Evolutionary conservation across 2,329 filamentous ascomycete genomes (phyloP).

Genomic region (Pseudohalonectria lignicola): DNA sequence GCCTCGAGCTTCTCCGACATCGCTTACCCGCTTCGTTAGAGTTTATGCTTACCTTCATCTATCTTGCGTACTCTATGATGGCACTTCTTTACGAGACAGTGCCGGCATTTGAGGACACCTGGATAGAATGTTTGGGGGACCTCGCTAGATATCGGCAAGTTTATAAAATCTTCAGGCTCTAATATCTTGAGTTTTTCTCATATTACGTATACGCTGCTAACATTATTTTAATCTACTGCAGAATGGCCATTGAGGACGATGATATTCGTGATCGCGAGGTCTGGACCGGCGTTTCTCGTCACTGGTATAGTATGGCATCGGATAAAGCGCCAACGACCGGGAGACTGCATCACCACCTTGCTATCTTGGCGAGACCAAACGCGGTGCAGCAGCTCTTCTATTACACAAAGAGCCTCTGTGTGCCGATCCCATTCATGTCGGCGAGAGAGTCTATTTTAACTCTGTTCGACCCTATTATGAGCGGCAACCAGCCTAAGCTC

Average conservation of each 20-base stretch:
- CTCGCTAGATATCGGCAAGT: conserved; percentile 55
- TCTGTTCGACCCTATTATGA: conserved; percentile 49
- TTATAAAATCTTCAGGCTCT: too few relatives aligned
- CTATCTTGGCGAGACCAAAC: conserved; percentile 63
- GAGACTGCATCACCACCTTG: conserved; percentile 78
- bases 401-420: conserved; percentile 61
- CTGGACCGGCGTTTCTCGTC: conserved; percentile 69
- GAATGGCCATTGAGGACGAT: conserved; percentile 82
- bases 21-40: conserved; percentile 68
- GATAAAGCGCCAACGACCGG: conserved; percentile 67
- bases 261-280: conserved; percentile 64
- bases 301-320: conserved; percentile 78
- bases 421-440: conserved; percentile 54
- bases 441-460: conserved; percentile 61
- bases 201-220: background rate
- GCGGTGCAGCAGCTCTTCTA: conserved; percentile 61
- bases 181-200: background rate
- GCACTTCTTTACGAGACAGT: conserved; percentile 79
- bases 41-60: conserved; percentile 87
- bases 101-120: conserved; percentile 71
- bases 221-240: background rate
- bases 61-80: conserved; percentile 84
- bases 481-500: conserved; percentile 11
- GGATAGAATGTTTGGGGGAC: conserved; percentile 89
- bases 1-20: conserved; percentile 61